Evolutionary conservation across 176 grass and related monocot species (phyloP).

Genomic region (Saccharum officinarum): DNA sequence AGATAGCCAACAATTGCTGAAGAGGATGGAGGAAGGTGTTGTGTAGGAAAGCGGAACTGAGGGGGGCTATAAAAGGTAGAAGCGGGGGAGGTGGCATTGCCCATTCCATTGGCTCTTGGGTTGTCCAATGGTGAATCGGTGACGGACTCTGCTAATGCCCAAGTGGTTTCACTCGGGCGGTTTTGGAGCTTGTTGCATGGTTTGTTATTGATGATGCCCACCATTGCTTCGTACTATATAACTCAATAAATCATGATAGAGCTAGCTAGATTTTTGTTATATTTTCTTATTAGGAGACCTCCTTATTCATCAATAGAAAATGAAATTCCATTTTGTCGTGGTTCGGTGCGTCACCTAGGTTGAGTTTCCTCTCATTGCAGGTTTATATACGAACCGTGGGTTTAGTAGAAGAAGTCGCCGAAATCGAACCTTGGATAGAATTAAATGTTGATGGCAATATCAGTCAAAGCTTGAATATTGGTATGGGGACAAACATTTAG

Average conservation of each 20-base stretch:
- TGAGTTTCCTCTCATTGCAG: background rate
- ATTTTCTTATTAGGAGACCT: background rate
- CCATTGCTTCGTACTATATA: background rate
- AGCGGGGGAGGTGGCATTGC: background rate
- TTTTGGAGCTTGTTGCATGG: background rate
- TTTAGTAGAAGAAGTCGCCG: background rate
- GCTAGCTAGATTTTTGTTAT: background rate
- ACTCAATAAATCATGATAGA: background rate
- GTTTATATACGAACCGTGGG: background rate
- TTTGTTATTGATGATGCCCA: background rate
- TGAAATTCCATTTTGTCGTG: background rate
- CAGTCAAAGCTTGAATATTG: background rate
- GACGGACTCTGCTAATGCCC: background rate
- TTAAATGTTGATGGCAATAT: background rate
- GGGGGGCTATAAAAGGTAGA: conserved; percentile 27
- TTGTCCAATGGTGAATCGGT: conserved; percentile 7
- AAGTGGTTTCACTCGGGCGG: conserved; percentile 14
- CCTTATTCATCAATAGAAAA: background rate
- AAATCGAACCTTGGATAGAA: background rate
- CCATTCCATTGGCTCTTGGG: conserved; percentile 30
- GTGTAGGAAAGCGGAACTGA: background rate
- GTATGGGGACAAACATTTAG: background rate
- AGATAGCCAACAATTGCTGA: background rate
- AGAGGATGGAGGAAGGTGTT: background rate
- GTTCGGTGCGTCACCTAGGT: background rate